phyloP scores from a whole-genome alignment of 1,284 basidiomycete species.

The Malassezia restricta region DNA sequence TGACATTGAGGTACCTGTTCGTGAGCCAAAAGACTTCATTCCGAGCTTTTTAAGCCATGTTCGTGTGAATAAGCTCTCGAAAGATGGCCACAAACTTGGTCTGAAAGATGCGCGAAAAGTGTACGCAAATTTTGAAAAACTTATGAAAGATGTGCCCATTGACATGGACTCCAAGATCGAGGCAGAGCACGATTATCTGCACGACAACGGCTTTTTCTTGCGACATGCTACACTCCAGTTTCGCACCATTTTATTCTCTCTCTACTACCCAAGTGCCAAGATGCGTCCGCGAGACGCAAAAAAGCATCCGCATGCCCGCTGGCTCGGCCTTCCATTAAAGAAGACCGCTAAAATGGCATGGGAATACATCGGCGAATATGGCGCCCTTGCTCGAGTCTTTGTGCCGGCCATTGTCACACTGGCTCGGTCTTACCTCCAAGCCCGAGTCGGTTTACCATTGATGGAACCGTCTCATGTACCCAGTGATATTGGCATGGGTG shows the following conservation, averaged over 20 bases:
- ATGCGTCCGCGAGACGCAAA: constrained; percentile 13
- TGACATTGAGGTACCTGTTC: constrained; percentile 34
- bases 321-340: constrained; percentile 27
- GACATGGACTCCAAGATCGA: not conserved
- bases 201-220: constrained; percentile 9
- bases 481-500: not conserved
- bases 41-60: constrained; percentile 10
- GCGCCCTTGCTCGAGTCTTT: constrained; percentile 20
- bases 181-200: not conserved
- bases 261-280: constrained; percentile 26
- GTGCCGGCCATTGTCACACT: constrained; percentile 25
- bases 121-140: not conserved
- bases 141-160: not conserved
- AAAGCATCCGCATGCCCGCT: constrained; percentile 18
- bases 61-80: constrained; percentile 10
- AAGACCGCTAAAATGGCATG: constrained; percentile 20
- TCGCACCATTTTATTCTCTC: constrained; percentile 31
- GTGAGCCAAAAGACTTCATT: constrained; percentile 24
- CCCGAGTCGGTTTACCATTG: constrained; percentile 22
- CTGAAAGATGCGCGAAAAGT: constrained; percentile 18
- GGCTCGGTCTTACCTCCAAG: constrained; percentile 17
- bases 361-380: constrained; percentile 33
- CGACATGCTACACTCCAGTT: constrained; percentile 27
- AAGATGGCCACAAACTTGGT: constrained; percentile 17
- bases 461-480: constrained; percentile 21